Conservation (phyloP, 768 basidiomycete genomes). For the Vararia minispora region DNA sequence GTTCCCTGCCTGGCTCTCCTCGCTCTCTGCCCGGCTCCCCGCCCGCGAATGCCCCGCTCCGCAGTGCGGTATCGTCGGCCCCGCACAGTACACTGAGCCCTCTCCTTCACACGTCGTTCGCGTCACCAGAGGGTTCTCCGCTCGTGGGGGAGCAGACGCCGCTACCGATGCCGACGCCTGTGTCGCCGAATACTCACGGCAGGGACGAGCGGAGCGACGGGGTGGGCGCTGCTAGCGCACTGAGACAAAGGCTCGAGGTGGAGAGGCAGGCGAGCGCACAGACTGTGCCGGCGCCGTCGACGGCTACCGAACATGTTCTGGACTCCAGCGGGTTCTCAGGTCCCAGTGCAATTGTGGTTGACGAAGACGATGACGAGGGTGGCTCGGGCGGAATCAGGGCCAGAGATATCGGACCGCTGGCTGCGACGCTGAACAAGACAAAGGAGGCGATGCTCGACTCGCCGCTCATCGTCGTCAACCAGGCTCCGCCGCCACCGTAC, state of each 20-base stretch:
- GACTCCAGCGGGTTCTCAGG: too few relatives aligned
- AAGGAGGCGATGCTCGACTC: conserved; percentile 22
- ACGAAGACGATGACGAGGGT: conserved; percentile 5
- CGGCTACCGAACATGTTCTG: too few relatives aligned
- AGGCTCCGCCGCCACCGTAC: conserved; percentile 22
- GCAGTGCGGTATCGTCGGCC: too few relatives aligned
- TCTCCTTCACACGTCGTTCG: conserved; percentile 30
- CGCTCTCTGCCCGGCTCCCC: too few relatives aligned
- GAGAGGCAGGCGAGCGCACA: background rate
- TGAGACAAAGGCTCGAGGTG: conserved; percentile 9
- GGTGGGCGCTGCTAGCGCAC: too few relatives aligned
- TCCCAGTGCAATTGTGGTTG: conserved; percentile 2
- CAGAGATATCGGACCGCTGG: too few relatives aligned
- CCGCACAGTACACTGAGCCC: too few relatives aligned
- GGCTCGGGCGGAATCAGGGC: too few relatives aligned
- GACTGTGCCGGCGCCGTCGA: background rate
- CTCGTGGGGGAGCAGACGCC: background rate
- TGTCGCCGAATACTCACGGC: background rate
- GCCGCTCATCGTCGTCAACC: conserved; percentile 17
- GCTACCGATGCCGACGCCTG: background rate
- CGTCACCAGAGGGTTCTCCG: conserved; percentile 25
- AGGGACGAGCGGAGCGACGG: conserved; percentile 3
- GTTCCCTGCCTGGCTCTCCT: too few relatives aligned
- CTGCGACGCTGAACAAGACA: conserved; percentile 6
- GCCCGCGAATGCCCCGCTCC: too few relatives aligned